Base-by-base conservation (phyloP, 306 rosid species). In the Castanea crenata region DNA sequence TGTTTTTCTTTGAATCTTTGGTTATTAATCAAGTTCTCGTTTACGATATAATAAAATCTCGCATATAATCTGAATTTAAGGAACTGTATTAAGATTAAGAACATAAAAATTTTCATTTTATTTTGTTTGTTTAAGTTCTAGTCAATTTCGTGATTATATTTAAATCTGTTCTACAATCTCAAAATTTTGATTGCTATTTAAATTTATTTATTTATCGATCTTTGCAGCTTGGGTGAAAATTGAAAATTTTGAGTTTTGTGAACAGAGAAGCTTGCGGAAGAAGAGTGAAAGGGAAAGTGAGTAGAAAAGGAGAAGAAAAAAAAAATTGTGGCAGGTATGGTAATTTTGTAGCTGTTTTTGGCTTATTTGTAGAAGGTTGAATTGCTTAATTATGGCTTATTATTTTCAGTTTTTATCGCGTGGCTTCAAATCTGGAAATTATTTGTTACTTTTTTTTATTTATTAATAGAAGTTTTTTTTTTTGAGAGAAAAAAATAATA, bases 201-300 rank as follows among this genome's bases (percentile, higher is more conserved):
- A 14, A 35, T 11, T 8, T 34, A 6, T 16, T 63, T 5, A 29
- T 67, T 21, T 61, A 6, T 18, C 4, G 2, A 49, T 46, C 63
- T 23, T 58, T 31, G 63, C 72, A 83, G 76, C 62, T 51, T 63
- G 71, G 73, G 56, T 76, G 75, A 18, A 29, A 63, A 80, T 71
- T 13, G 54, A 49, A 49, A 49, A 49, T 13, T 49, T 49, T 3
- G 54, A 49, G 54, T 71, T 79, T 75, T 64, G 71, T 71, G 78
- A 38, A 7, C 12, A 25, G 25, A 21, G 58, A 77, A 81, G 78
- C 80, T 88, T 83, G 80, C 14, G n/a, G 69, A 58, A 64, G 69
- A 82, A 77, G 81, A 74, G 84, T 64, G 29, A 76, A 67, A 75
- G 86, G 81, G 77, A 81, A 79, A 77, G 83, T 49, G 69, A 29